These are phyloP conservation scores for Mycena pura DNA, from an alignment of 768 basidiomycete species.

Conservation along the genomic window DNA sequence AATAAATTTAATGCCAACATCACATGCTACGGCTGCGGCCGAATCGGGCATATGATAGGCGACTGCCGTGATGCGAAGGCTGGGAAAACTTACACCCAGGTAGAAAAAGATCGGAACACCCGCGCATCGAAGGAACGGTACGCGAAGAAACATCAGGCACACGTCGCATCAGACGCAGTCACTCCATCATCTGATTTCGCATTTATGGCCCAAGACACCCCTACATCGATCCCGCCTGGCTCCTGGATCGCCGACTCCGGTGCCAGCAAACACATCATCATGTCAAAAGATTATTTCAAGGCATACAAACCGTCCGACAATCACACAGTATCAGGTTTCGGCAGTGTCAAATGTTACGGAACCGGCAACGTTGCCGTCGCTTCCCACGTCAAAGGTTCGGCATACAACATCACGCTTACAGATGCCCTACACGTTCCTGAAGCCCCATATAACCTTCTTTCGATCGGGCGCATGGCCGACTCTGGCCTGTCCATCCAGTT, in stretches of 20 bases:
- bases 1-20: slow-evolving; percentile 4
- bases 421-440: slow-evolving; percentile 17
- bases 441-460: slow-evolving; percentile 14
- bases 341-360: slow-evolving; percentile 11
- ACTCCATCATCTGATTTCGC: not conserved
- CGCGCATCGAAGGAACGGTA: slow-evolving; percentile 4
- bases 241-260: slow-evolving; percentile 10
- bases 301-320: not conserved
- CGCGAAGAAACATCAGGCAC: slow-evolving; percentile 5
- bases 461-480: slow-evolving; percentile 21
- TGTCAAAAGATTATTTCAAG: not conserved
- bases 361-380: slow-evolving; percentile 7
- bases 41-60: slow-evolving; percentile 12
- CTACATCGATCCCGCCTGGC: not conserved
- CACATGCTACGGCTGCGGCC: slow-evolving; percentile 17
- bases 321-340: slow-evolving; percentile 10
- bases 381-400: slow-evolving; percentile 13
- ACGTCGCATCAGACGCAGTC: not conserved
- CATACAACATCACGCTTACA: not conserved
- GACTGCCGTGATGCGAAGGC: slow-evolving; percentile 14
- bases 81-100: slow-evolving; percentile 10
- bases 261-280: slow-evolving; percentile 9
- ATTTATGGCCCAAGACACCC: slow-evolving; percentile 5
- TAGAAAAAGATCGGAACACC: slow-evolving; percentile 9
- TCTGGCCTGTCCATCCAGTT: slow-evolving; percentile 9